Percentiles rank a stretch among this genome's conserved stretches.
Evolutionary conservation across 192 early-diverging fungal species (phyloP).

Genomic region (Umbelopsis sp.): DNA sequence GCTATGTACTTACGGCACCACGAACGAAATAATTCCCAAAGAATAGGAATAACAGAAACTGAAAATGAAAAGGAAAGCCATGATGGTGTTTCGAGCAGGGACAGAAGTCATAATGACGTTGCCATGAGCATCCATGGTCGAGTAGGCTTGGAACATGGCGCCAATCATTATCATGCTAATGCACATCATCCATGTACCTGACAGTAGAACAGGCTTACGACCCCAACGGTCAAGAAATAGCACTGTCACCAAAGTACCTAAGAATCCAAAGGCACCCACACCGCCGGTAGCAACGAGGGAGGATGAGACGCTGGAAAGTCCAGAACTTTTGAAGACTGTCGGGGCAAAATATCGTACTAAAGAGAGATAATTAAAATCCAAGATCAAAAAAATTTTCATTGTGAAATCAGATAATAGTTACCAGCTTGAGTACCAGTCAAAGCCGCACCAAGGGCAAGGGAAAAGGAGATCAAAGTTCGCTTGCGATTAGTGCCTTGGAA

Average conservation of each 20-base stretch:
- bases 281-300: slow-evolving; percentile 42
- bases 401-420: background rate
- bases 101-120: slow-evolving; percentile 11
- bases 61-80: slow-evolving; percentile 43
- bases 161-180: slow-evolving; percentile 67
- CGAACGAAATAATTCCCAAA: background rate
- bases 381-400: background rate
- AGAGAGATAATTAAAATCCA: background rate
- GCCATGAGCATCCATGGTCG: slow-evolving; percentile 21
- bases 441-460: slow-evolving; percentile 47
- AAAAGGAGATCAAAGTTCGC: slow-evolving; percentile 66
- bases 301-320: slow-evolving; percentile 21
- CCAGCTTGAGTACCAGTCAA: slow-evolving; percentile 34
- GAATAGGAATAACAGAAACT: slow-evolving; percentile 35
- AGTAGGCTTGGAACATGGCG: slow-evolving; percentile 33
- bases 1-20: background rate
- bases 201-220: slow-evolving; percentile 73
- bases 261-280: slow-evolving; percentile 28
- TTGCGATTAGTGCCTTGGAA: slow-evolving; percentile 59
- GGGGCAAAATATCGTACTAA: slow-evolving; percentile 43
- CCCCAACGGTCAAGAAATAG: slow-evolving; percentile 74
- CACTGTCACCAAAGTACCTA: slow-evolving; percentile 48
- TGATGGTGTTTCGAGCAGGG: slow-evolving; percentile 28
- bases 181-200: slow-evolving; percentile 71
- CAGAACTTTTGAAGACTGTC: slow-evolving; percentile 37